Base-by-base conservation (phyloP, 2,329 filamentous ascomycete species). In the Colletotrichum sp. region DNA sequence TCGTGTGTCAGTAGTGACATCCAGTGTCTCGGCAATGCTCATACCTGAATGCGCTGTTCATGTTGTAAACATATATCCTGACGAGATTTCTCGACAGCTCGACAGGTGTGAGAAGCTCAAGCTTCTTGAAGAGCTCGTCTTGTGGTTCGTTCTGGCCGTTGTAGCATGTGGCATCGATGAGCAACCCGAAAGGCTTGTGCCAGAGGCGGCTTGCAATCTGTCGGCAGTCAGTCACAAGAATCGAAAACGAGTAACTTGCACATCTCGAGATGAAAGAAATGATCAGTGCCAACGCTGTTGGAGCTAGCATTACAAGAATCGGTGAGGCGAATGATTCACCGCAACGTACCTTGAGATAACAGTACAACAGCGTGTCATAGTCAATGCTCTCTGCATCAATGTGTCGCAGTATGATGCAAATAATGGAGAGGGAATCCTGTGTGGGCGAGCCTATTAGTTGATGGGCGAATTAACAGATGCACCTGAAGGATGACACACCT, bases 121-220 rank as follows among this genome's bases (percentile, higher is more conserved):
- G 84, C 79, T 90, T 93, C 69, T 90, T 90, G 79, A 94, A 92
- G 3, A 94, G 83, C 21, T 92, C 90, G 79, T 94, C 93, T 76
- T 91, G 90, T 15, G 92, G 89, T 77, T 94, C 92, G 71, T 90
- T 92, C 75, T 92, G 89, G n/a, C 92, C 91, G 78, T 89, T 92
- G 80, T 94, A 94, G 82, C 92, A 94, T 15, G 93, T 94, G 16
- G 92, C 92, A 81, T 94, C 93, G 71, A 94, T 89, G 28, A 94
- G 87, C 7, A 94, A 84, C 1, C 91, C 92, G 78, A 94, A 94
- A 0, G 92, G 92, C 75, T 91, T 89, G 80, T 94, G 91, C 93
- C 93, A 94, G 76, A 94, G 86, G 52, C 92, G 89, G 78, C 92
- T 94, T 28, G 92, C 92, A 80, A 94, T 93, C 90, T 93, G 78